phyloP scores from a whole-genome alignment of 2,329 filamentous ascomycete species.

The Fusarium oligoseptatum region DNA sequence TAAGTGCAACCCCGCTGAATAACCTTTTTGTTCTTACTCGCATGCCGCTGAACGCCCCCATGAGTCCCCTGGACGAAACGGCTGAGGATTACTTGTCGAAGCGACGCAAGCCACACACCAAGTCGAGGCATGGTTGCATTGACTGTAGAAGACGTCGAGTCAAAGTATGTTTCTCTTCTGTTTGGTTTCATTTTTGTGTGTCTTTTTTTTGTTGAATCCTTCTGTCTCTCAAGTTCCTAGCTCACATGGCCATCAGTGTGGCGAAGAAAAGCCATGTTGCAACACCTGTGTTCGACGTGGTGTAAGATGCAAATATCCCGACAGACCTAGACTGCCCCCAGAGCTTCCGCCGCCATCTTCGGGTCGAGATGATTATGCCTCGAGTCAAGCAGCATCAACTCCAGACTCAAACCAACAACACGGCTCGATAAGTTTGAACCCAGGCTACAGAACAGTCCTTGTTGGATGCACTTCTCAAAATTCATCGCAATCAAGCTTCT shows the following conservation, averaged over 20 bases:
- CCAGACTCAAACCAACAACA: background rate
- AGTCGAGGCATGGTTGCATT: background rate
- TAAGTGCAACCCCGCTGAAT: background rate
- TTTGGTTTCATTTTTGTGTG: background rate
- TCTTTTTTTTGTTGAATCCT: background rate
- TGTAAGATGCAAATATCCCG: background rate
- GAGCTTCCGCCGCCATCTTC: background rate
- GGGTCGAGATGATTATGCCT: background rate
- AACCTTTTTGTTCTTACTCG: background rate
- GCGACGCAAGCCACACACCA: slow-evolving; percentile 1
- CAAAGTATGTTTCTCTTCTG: background rate
- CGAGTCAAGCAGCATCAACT: background rate
- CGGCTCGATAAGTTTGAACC: background rate
- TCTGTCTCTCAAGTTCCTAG: background rate
- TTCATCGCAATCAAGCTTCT: background rate
- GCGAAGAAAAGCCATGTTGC: background rate
- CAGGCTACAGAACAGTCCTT: background rate
- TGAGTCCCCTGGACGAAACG: background rate
- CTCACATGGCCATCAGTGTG: background rate
- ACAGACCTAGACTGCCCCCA: background rate
- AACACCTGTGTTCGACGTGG: background rate
- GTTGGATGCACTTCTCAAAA: background rate
- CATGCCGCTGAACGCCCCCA: background rate
- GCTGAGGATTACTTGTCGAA: background rate
- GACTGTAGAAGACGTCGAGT: background rate